Percentiles rank a stretch among this genome's conserved stretches.
These are phyloP conservation scores for Echites panduratus DNA, from an alignment of 257 asterid species.

Conservation along the genomic window DNA sequence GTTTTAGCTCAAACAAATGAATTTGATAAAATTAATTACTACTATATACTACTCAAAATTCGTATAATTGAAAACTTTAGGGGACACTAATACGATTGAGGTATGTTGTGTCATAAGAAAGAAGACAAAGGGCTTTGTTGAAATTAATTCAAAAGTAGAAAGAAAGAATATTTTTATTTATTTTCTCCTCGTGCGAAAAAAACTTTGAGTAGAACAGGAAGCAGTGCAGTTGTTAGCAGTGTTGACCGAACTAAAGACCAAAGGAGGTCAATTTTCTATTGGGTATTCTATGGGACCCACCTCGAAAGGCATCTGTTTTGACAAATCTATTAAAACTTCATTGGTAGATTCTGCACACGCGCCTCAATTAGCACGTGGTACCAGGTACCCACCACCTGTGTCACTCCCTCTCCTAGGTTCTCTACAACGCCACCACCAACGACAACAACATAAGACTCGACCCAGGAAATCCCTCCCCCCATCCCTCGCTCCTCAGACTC, in stretches of 20 bases:
- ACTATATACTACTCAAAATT: no score
- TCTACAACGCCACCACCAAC: conserved; percentile 9
- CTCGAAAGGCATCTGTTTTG: conserved; percentile 24
- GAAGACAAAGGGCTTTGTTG: no score
- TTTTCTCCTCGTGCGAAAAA: conserved; percentile 12
- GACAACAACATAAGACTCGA: conserved; percentile 19
- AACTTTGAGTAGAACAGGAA: neutral
- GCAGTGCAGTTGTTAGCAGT: conserved; percentile 17
- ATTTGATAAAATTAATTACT: no score
- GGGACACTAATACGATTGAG: no score
- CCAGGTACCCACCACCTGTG: conserved; percentile 10
- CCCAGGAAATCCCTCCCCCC: conserved; percentile 19
- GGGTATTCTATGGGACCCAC: conserved; percentile 14
- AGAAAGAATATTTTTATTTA: neutral
- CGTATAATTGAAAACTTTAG: no score
- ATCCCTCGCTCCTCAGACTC: no score
- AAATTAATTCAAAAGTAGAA: neutral
- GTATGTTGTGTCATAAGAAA: no score
- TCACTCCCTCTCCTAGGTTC: neutral
- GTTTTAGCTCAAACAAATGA: no score
- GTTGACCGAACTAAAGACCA: conserved; percentile 19
- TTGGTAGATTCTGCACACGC: conserved; percentile 53
- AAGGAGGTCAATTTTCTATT: conserved; percentile 14
- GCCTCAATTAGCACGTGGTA: conserved; percentile 53
- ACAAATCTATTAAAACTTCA: conserved; percentile 26